Conservation (phyloP, 2,329 filamentous ascomycete genomes). For the Aureobasidium melanogenum region DNA sequence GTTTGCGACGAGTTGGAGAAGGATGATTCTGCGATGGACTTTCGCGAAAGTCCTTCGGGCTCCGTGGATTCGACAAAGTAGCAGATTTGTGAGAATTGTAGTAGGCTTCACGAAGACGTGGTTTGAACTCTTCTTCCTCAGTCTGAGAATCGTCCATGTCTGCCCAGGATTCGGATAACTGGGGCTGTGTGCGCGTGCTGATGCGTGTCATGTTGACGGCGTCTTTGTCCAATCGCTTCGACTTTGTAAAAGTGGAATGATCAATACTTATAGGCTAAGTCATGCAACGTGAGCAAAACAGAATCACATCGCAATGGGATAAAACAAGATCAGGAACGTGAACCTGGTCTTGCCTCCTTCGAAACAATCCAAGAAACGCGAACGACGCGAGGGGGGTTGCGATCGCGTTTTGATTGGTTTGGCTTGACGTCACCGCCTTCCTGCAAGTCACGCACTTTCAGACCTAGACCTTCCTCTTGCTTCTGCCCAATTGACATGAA, state of each 20-base stretch:
- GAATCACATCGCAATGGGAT: background rate
- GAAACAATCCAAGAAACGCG: constrained; percentile 1
- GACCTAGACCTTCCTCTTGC: background rate
- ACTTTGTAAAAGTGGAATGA: background rate
- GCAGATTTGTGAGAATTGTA: background rate
- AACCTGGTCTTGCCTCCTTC: background rate
- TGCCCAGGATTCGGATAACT: constrained; percentile 13
- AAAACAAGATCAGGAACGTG: background rate
- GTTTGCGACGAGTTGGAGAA: background rate
- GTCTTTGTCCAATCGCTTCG: background rate
- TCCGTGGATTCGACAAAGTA: background rate
- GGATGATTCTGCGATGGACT: background rate
- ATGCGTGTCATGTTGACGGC: constrained; percentile 7
- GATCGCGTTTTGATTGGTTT: constrained; percentile 2
- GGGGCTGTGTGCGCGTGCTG: constrained; percentile 1
- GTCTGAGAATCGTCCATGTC: constrained; percentile 6
- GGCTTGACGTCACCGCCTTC: background rate
- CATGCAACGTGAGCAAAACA: background rate
- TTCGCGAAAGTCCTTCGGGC: background rate
- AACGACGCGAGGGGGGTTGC: constrained; percentile 1
- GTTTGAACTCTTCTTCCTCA: background rate
- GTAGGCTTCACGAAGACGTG: constrained; percentile 5
- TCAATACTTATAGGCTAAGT: background rate
- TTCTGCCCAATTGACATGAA: background rate
- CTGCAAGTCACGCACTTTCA: background rate